A percentile compares a stretch with the other conserved stretches of the same genome.
These are phyloP conservation scores for Volutella citrinella DNA, from an alignment of 2,329 filamentous ascomycete genomes.

Conservation along the genomic window DNA sequence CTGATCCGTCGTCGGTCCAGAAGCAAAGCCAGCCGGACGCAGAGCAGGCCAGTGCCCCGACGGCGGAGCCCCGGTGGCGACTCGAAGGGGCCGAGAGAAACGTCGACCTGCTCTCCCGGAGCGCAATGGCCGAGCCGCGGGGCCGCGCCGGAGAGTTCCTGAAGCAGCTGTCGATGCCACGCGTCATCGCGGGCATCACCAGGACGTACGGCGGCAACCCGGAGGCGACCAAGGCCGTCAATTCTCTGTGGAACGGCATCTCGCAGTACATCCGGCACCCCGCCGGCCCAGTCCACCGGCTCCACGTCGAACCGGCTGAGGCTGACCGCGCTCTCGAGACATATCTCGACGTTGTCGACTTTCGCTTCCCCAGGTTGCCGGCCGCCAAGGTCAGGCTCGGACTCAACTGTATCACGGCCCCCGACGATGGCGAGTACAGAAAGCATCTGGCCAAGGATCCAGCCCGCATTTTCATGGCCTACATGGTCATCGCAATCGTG, in stretches of 20 bases:
- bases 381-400: constrained; percentile 10
- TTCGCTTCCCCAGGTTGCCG: constrained; percentile 10
- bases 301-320: constrained; percentile 6
- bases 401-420: constrained; percentile 7
- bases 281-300: background rate
- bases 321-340: constrained; percentile 6
- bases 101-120: background rate
- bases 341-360: constrained; percentile 12
- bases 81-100: background rate
- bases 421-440: constrained; percentile 3
- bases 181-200: constrained; percentile 11
- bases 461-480: constrained; percentile 12
- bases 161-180: constrained; percentile 11
- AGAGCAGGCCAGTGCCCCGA: background rate
- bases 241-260: constrained; percentile 12
- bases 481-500: constrained; percentile 11
- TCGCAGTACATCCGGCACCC: constrained; percentile 12
- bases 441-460: constrained; percentile 3
- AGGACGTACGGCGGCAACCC: constrained; percentile 14
- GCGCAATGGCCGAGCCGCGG: constrained; percentile 11
- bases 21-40: background rate
- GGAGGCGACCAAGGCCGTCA: constrained; percentile 6
- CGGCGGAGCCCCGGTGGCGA: background rate
- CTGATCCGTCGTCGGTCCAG: too few relatives aligned
- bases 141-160: constrained; percentile 11